Evolutionary conservation across 2,329 filamentous ascomycete species (phyloP).

Genomic region (Ophiostoma triangulosporum): DNA sequence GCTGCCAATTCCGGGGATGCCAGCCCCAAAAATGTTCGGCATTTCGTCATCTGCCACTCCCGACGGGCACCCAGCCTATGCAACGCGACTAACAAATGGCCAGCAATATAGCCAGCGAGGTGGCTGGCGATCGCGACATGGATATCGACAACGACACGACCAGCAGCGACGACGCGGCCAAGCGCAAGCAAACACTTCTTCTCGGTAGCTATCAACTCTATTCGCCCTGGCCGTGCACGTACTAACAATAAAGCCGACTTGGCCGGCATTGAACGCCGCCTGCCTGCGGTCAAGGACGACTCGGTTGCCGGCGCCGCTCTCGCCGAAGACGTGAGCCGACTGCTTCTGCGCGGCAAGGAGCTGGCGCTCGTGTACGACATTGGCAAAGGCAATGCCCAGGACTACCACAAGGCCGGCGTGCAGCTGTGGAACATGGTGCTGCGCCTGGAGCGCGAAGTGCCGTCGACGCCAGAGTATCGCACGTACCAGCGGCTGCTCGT

Average conservation of each 20-base stretch:
- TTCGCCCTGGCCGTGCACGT: background rate
- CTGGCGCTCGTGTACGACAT: too few relatives aligned
- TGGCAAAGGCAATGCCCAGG: background rate
- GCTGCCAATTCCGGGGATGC: too few relatives aligned
- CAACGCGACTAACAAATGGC: too few relatives aligned
- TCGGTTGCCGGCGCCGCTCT: constrained; percentile 4
- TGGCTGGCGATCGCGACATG: too few relatives aligned
- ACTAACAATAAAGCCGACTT: background rate
- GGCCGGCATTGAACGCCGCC: constrained; percentile 3
- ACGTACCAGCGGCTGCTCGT: background rate
- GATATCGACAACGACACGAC: background rate
- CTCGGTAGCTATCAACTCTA: background rate
- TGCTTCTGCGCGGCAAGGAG: too few relatives aligned
- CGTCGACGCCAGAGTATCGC: background rate
- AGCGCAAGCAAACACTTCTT: background rate
- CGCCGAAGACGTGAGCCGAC: constrained; percentile 1
- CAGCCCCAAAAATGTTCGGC: too few relatives aligned
- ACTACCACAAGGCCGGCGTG: constrained; percentile 4
- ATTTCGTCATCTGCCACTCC: too few relatives aligned
- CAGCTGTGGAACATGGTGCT: constrained; percentile 12
- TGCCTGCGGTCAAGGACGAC: constrained; percentile 8
- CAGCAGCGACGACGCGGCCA: background rate
- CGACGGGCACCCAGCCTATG: too few relatives aligned
- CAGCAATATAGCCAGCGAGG: background rate
- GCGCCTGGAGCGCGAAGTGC: background rate